Evolutionary conservation across 192 early-diverging fungal genomes (phyloP).

Genomic region (Lobosporangium transversale): DNA sequence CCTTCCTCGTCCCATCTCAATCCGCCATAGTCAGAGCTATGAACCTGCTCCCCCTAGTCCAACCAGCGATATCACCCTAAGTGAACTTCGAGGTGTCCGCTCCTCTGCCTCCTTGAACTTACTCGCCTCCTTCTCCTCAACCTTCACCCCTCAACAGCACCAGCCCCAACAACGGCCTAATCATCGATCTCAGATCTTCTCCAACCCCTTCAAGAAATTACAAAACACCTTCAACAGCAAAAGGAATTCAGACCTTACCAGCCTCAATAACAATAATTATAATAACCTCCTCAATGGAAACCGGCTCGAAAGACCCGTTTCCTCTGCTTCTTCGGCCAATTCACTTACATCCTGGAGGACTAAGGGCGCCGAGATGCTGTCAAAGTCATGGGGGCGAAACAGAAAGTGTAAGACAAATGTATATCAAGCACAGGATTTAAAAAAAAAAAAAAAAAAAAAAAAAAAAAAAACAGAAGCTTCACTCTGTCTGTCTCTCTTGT

Average conservation of each 20-base stretch:
- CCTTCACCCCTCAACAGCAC: too few relatives aligned
- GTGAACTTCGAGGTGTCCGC: conserved; percentile 9
- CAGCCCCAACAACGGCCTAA: too few relatives aligned
- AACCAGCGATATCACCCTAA: not conserved
- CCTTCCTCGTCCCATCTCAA: conserved; percentile 32
- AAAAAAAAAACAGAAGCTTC: not conserved
- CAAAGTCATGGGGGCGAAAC: conserved; percentile 30
- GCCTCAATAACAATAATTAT: conserved; percentile 6
- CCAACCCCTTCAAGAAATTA: conserved; percentile 45
- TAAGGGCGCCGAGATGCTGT: conserved; percentile 41
- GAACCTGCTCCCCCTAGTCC: conserved; percentile 19
- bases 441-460: not conserved
- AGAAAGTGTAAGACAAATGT: conserved; percentile 50
- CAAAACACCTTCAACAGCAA: conserved; percentile 34
- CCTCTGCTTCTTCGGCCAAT: conserved; percentile 24
- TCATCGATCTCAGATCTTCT: too few relatives aligned
- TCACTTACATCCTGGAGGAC: conserved; percentile 37
- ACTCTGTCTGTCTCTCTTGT: not conserved
- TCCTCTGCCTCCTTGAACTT: conserved; percentile 25
- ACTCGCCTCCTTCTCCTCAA: conserved; percentile 15
- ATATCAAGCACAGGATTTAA: too few relatives aligned
- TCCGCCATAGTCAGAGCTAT: conserved; percentile 48
- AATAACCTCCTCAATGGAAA: not conserved
- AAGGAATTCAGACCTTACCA: conserved; percentile 23
- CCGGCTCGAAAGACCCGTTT: conserved; percentile 3